These are phyloP conservation scores for Petasospora fabianii DNA, from an alignment of 1,139 yeast species.

Conservation along the genomic window DNA sequence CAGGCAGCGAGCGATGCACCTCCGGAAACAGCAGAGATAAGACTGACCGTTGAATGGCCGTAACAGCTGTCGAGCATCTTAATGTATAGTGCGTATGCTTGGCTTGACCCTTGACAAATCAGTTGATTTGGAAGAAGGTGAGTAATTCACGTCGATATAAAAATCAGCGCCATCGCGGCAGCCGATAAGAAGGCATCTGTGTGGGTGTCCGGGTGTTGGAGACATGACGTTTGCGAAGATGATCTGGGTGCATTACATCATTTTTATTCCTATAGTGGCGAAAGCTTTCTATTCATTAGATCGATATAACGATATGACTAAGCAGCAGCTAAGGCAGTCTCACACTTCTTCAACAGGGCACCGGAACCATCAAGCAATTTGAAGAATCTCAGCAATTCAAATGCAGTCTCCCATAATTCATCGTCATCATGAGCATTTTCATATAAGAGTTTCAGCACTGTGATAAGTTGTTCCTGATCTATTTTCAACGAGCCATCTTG, in stretches of 20 bases:
- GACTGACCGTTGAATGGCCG: constrained; percentile 12
- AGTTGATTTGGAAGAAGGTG: neutral
- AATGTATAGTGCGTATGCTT: no score
- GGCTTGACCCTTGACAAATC: neutral
- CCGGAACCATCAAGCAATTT: constrained; percentile 38
- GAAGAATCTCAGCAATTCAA: constrained; percentile 44
- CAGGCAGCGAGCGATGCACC: constrained; percentile 58
- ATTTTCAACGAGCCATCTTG: constrained; percentile 31
- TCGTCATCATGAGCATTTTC: constrained; percentile 33
- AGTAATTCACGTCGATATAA: neutral
- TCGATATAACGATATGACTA: no score
- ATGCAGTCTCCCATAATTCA: constrained; percentile 45
- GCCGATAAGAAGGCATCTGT: neutral
- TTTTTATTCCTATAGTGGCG: no score
- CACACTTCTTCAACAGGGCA: constrained; percentile 17
- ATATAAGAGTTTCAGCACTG: constrained; percentile 35
- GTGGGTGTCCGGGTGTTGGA: neutral
- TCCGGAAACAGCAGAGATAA: constrained; percentile 38
- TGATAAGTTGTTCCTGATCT: constrained; percentile 30
- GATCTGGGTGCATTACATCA: no score
- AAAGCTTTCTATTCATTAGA: no score
- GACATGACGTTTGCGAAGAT: no score
- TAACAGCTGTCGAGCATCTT: neutral
- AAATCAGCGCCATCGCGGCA: neutral
- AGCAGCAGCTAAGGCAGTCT: constrained; percentile 3